These are phyloP conservation scores for Penicillium malachiteum DNA, from an alignment of 495 filamentous ascomycete genomes.

Conservation along the genomic window DNA sequence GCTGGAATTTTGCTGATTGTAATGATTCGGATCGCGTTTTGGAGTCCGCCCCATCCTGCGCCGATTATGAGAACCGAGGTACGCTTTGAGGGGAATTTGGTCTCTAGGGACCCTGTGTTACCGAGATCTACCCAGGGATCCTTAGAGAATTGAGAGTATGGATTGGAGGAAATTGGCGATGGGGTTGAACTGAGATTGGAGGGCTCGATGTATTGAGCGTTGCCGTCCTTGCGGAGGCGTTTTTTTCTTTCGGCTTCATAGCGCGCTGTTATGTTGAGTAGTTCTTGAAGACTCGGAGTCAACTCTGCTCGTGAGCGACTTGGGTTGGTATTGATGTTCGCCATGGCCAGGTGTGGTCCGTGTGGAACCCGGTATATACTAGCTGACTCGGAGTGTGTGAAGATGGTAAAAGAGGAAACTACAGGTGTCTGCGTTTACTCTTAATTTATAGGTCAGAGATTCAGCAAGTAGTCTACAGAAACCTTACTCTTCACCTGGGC, in stretches of 20 bases:
- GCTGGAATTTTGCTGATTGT: conserved; percentile 37
- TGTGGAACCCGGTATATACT: too few relatives aligned
- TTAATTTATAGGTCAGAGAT: too few relatives aligned
- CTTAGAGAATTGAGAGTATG: conserved; percentile 27
- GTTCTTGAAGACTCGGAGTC: too few relatives aligned
- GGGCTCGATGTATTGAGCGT: not conserved
- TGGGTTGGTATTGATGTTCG: too few relatives aligned
- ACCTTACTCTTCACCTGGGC: too few relatives aligned
- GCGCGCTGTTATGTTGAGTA: conserved; percentile 4
- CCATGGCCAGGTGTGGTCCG: too few relatives aligned
- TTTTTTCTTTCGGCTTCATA: conserved; percentile 49
- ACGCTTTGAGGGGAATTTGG: conserved; percentile 32
- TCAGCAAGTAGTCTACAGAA: too few relatives aligned
- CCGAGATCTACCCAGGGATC: conserved; percentile 49
- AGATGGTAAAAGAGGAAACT: too few relatives aligned
- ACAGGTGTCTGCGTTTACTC: too few relatives aligned
- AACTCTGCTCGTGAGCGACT: too few relatives aligned
- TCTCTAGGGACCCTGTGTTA: conserved; percentile 17
- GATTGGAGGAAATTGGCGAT: conserved; percentile 14
- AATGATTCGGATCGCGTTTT: conserved; percentile 49
- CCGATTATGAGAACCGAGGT: conserved; percentile 40
- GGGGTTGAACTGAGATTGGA: conserved; percentile 37
- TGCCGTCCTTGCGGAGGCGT: conserved; percentile 41
- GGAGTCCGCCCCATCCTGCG: conserved; percentile 52
- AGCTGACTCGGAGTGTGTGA: too few relatives aligned